Evolutionary conservation across 164 flowering plant species (phyloP).

Genomic region (Chimonanthus salicifolius): DNA sequence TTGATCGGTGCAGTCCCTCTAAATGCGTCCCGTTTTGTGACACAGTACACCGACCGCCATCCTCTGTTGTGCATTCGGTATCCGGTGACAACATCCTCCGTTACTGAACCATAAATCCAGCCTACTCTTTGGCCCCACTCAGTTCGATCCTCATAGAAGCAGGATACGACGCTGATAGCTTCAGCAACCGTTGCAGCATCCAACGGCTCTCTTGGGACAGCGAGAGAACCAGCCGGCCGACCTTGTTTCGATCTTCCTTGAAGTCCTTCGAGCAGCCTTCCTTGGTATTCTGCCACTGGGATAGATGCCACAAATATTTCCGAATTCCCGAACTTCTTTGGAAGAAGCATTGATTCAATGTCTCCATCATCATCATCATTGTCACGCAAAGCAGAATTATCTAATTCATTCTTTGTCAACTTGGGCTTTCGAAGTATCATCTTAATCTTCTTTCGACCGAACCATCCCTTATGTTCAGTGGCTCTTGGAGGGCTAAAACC

Average conservation of each 20-base stretch:
- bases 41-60: conserved; percentile 91
- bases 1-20: conserved; percentile 98
- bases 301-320: conserved; percentile 59
- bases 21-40: conserved; percentile 85
- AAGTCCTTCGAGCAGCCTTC: conserved; percentile 67
- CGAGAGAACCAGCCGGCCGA: conserved; percentile 80
- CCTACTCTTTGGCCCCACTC: conserved; percentile 95
- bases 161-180: conserved; percentile 76
- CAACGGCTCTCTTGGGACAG: conserved; percentile 79
- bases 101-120: conserved; percentile 95
- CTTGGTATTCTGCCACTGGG: conserved; percentile 84
- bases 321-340: conserved; percentile 80
- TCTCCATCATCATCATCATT: conserved; percentile 40
- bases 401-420: conserved; percentile 30
- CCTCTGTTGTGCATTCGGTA: conserved; percentile 95
- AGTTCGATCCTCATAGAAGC: conserved; percentile 84
- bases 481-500: conserved; percentile 91
- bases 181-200: conserved; percentile 87
- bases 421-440: conserved; percentile 37
- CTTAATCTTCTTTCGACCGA: conserved; percentile 55
- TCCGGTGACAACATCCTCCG: conserved; percentile 97
- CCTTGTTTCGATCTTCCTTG: conserved; percentile 46
- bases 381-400: conserved; percentile 39
- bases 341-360: conserved; percentile 49
- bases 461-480: conserved; percentile 78